These are phyloP conservation scores for Decorospora gaudefroyi DNA, from an alignment of 2,329 filamentous ascomycete genomes.

Conservation along the genomic window DNA sequence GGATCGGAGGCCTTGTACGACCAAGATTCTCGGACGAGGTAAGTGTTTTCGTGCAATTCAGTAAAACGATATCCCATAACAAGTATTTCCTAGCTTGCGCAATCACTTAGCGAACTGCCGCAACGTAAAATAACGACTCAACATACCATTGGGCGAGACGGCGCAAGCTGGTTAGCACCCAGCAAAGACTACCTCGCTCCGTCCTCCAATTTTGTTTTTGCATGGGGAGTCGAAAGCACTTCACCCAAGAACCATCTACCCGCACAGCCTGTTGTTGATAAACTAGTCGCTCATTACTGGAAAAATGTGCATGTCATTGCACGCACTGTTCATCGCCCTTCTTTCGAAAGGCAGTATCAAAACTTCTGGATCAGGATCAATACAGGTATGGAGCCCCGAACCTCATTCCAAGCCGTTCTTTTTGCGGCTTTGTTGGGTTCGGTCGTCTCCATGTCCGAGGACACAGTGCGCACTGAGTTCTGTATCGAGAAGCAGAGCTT, in stretches of 20 bases:
- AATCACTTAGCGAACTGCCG: constrained; percentile 39
- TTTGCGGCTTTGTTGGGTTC: constrained; percentile 73
- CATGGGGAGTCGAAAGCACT: constrained; percentile 51
- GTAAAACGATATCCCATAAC: constrained; percentile 2
- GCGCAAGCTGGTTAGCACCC: constrained; percentile 62
- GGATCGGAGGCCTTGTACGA: constrained; percentile 72
- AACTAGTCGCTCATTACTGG: constrained; percentile 69
- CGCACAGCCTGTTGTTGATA: constrained; percentile 60
- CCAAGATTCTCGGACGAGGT: constrained; percentile 74
- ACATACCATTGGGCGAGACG: constrained; percentile 20
- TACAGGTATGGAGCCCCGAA: constrained; percentile 63
- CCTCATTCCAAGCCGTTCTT: constrained; percentile 68
- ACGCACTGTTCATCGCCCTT: constrained; percentile 68
- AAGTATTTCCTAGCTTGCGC: constrained; percentile 29
- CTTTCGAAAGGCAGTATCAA: constrained; percentile 67
- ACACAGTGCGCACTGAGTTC: constrained; percentile 58
- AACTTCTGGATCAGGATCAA: constrained; percentile 67
- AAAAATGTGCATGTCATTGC: constrained; percentile 69
- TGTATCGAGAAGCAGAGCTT: constrained; percentile 61
- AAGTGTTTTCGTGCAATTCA: constrained; percentile 28
- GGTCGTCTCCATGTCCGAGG: constrained; percentile 66
- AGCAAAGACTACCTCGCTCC: constrained; percentile 69
- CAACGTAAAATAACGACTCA: constrained; percentile 12
- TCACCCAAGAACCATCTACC: constrained; percentile 66
- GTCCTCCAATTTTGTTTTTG: constrained; percentile 69